These are phyloP conservation scores for Dioszegia aurantiaca DNA, from an alignment of 768 basidiomycete genomes.

Conservation along the genomic window DNA sequence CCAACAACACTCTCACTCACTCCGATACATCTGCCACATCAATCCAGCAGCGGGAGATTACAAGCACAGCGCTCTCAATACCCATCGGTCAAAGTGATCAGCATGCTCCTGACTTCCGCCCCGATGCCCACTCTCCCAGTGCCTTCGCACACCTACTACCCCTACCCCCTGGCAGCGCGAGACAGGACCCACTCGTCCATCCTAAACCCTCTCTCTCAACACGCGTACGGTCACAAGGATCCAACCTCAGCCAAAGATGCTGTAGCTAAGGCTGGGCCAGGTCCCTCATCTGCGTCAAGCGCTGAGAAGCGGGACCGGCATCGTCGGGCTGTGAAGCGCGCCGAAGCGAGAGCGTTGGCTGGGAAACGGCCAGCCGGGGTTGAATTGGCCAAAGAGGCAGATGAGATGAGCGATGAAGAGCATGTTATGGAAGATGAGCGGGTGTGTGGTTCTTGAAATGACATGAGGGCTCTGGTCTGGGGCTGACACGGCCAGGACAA, in stretches of 20 bases:
- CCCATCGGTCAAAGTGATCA: neutral
- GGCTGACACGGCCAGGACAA: slow-evolving; percentile 16
- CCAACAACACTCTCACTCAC: too few species aligned
- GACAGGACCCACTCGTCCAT: slow-evolving; percentile 22
- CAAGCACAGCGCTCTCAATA: neutral
- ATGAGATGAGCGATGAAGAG: slow-evolving; percentile 39
- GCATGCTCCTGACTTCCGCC: slow-evolving; percentile 3
- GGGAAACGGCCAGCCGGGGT: slow-evolving; percentile 34
- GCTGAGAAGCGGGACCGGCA: slow-evolving; percentile 4
- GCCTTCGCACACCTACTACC: slow-evolving; percentile 30
- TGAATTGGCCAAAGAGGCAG: slow-evolving; percentile 27
- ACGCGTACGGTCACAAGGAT: neutral
- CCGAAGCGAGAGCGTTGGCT: slow-evolving; percentile 32
- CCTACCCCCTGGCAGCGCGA: slow-evolving; percentile 26
- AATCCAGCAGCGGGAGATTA: neutral
- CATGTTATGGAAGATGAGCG: slow-evolving; percentile 36
- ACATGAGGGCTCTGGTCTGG: neutral
- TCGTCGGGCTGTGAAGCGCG: slow-evolving; percentile 9
- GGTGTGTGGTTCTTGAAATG: slow-evolving; percentile 19
- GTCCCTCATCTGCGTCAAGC: slow-evolving; percentile 7
- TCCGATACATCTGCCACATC: too few species aligned
- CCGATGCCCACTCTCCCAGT: neutral
- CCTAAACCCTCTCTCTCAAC: slow-evolving; percentile 11
- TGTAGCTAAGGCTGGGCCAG: slow-evolving; percentile 7
- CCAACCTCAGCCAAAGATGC: neutral